phyloP scores from a whole-genome alignment of 768 basidiomycete genomes.

The Boletus speciosus region DNA sequence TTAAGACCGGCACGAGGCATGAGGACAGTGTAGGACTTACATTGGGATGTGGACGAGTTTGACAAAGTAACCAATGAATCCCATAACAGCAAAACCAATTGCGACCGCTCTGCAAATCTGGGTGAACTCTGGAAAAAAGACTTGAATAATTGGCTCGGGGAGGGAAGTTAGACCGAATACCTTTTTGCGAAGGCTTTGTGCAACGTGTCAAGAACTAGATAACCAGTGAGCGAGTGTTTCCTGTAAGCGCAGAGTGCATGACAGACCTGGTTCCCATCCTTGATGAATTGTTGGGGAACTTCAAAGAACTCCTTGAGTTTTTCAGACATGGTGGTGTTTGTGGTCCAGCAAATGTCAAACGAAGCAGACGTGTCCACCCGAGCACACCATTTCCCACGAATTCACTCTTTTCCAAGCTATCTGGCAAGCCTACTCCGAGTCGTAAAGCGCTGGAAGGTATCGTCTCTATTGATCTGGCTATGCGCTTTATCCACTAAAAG shows the following conservation, averaged over 20 bases:
- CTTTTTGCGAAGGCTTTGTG: slow-evolving; percentile 96
- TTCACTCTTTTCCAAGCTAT: not conserved
- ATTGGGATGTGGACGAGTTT: slow-evolving; percentile 98
- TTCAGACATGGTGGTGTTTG: slow-evolving; percentile 69
- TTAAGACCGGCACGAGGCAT: slow-evolving; percentile 10
- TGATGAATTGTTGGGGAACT: slow-evolving; percentile 86
- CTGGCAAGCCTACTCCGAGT: not conserved
- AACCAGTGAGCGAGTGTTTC: slow-evolving; percentile 3
- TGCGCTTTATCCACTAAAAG: slow-evolving; percentile 4
- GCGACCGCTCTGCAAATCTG: slow-evolving; percentile 97
- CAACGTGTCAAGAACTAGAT: slow-evolving; percentile 90
- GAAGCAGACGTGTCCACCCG: slow-evolving; percentile 29
- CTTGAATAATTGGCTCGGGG: not conserved
- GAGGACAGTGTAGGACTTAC: slow-evolving; percentile 48
- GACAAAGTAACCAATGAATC: slow-evolving; percentile 98
- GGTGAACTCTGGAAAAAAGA: slow-evolving; percentile 65
- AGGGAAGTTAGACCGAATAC: slow-evolving; percentile 38
- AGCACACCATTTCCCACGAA: slow-evolving; percentile 26
- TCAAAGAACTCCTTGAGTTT: slow-evolving; percentile 88
- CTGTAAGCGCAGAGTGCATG: not conserved
- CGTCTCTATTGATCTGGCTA: not conserved
- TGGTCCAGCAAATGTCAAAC: slow-evolving; percentile 13
- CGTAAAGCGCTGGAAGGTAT: slow-evolving; percentile 15
- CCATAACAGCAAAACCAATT: slow-evolving; percentile 98
- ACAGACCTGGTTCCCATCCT: slow-evolving; percentile 88